phyloP scores from a whole-genome alignment of 352 stramenopile genomes.

The Pythium brachiatum region DNA sequence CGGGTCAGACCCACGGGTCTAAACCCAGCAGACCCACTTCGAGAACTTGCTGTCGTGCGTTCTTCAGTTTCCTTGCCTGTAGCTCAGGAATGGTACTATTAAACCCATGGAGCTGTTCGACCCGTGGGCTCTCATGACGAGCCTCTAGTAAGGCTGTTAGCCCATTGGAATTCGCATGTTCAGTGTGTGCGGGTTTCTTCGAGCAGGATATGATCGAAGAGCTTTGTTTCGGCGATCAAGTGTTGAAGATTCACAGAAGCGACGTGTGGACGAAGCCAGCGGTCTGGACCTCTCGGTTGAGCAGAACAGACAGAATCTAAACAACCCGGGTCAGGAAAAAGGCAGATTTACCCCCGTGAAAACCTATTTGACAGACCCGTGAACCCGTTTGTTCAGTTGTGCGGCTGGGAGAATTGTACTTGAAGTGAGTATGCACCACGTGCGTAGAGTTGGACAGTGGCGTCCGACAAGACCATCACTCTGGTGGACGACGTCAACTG shows the following conservation, averaged over 20 bases:
- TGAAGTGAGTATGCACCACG: slow-evolving; percentile 21
- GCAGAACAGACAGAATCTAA: slow-evolving; percentile 1
- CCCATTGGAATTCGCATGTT: too few relatives aligned
- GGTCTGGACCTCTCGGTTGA: not conserved
- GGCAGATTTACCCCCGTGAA: not conserved
- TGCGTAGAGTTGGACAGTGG: slow-evolving; percentile 7
- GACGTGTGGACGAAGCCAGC: not conserved
- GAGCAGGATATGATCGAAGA: not conserved
- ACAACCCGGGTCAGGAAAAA: not conserved
- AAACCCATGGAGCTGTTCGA: too few relatives aligned
- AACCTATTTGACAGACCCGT: slow-evolving; percentile 19
- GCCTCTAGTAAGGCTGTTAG: too few relatives aligned
- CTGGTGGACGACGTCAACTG: slow-evolving; percentile 10
- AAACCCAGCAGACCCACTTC: not conserved
- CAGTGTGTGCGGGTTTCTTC: not conserved
- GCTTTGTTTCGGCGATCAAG: not conserved
- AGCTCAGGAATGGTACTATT: too few relatives aligned
- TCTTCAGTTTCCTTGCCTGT: not conserved
- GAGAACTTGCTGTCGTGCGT: not conserved
- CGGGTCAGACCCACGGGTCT: not conserved
- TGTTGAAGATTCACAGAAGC: not conserved
- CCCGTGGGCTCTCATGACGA: too few relatives aligned
- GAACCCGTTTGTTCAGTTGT: slow-evolving; percentile 12
- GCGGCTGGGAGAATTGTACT: slow-evolving; percentile 20
- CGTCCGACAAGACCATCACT: slow-evolving; percentile 26